phyloP scores from a whole-genome alignment of 495 filamentous ascomycete species.

The Entonaema liquescens region DNA sequence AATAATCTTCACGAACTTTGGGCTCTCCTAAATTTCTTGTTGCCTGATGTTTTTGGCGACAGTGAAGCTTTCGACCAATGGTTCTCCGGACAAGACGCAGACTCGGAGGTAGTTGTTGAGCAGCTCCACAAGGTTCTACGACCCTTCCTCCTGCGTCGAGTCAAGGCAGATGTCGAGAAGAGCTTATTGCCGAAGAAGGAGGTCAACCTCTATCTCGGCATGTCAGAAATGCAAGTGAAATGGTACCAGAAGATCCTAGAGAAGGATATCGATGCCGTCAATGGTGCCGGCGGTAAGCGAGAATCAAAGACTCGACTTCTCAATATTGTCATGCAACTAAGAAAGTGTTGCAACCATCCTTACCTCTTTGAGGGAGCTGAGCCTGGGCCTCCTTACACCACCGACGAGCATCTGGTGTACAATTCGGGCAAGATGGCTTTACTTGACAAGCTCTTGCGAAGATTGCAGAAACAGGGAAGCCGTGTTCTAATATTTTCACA shows the following conservation, averaged over 20 bases:
- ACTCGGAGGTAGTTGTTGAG: conserved; percentile 96
- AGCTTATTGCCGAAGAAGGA: conserved; percentile 98
- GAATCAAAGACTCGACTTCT: conserved; percentile 99
- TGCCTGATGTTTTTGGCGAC: conserved; percentile 98
- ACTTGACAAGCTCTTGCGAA: conserved; percentile 88
- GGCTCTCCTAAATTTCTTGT: conserved; percentile 95
- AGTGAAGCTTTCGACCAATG: conserved; percentile 98
- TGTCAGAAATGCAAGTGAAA: conserved; percentile 99
- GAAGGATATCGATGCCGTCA: conserved; percentile 99
- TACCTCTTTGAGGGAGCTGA: conserved; percentile 99
- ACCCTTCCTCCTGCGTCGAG: conserved; percentile 93
- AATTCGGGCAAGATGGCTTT: conserved; percentile 98
- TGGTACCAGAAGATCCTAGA: conserved; percentile 99
- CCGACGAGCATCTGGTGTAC: conserved; percentile 92
- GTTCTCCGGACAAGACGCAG: conserved; percentile 88
- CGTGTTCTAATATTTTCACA: conserved; percentile 98
- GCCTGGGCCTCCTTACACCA: conserved; percentile 96
- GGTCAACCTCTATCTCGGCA: conserved; percentile 94
- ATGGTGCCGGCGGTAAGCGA: conserved; percentile 92
- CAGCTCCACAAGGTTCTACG: conserved; percentile 93
- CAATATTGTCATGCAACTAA: conserved; percentile 99
- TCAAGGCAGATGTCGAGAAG: conserved; percentile 99
- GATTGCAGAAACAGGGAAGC: conserved; percentile 85
- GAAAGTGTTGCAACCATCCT: conserved; percentile 99
- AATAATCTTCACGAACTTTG: conserved; percentile 99